These are phyloP conservation scores for Fusarium bulbicola DNA, from an alignment of 2,329 filamentous ascomycete genomes.

Conservation along the genomic window DNA sequence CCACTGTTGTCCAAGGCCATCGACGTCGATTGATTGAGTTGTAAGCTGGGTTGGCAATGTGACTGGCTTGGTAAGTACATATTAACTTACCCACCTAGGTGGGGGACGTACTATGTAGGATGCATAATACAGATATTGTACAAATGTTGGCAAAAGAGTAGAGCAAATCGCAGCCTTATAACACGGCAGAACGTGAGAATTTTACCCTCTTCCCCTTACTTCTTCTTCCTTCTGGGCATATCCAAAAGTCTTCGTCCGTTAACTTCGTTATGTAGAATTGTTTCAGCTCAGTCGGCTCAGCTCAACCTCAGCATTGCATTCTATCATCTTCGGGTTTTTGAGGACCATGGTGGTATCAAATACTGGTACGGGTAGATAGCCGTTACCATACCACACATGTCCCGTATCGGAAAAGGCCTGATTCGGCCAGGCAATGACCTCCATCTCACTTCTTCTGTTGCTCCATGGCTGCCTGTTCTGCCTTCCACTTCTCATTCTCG, in stretches of 20 bases:
- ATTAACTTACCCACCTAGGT: neutral
- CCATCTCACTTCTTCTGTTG: constrained; percentile 38
- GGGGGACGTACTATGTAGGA: neutral
- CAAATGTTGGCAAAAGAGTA: neutral
- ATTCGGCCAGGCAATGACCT: neutral
- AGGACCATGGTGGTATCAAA: neutral
- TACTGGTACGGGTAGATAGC: neutral
- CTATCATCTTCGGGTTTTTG: neutral
- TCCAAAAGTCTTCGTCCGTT: neutral
- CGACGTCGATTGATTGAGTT: neutral
- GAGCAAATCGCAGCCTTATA: neutral
- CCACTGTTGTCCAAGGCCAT: neutral
- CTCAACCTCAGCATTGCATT: neutral
- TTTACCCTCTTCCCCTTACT: neutral
- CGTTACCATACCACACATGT: neutral
- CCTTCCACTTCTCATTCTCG: constrained; percentile 68
- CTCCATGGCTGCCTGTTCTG: constrained; percentile 45
- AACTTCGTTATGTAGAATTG: neutral
- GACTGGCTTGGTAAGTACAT: neutral
- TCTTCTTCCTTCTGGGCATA: neutral
- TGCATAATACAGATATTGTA: constrained; percentile 16
- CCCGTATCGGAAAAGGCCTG: neutral
- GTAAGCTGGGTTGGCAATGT: neutral
- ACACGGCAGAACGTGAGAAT: neutral
- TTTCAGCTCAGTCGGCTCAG: neutral